These are phyloP conservation scores for Dillenia turbinata DNA, from an alignment of 164 flowering plant species.

Conservation along the genomic window DNA sequence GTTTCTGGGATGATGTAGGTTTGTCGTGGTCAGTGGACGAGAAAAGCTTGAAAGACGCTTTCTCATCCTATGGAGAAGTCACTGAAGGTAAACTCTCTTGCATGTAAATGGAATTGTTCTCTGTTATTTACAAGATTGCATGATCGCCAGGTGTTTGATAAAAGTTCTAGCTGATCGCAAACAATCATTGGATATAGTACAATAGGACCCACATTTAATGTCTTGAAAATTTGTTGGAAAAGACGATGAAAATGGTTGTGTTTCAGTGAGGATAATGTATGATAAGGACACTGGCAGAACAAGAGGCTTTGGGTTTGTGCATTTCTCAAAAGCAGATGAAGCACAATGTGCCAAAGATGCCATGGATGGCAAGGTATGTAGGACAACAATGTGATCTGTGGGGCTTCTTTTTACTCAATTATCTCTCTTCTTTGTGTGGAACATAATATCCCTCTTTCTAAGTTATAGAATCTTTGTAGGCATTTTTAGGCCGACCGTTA, in stretches of 20 bases:
- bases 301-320: constrained; percentile 87
- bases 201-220: not conserved
- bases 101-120: not conserved
- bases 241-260: constrained; percentile 4
- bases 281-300: constrained; percentile 78
- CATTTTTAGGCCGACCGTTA: constrained; percentile 78
- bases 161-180: constrained; percentile 25
- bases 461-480: constrained; percentile 35
- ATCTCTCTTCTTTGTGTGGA: not conserved
- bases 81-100: constrained; percentile 49
- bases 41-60: constrained; percentile 74
- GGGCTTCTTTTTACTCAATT: not conserved
- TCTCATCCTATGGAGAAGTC: constrained; percentile 77
- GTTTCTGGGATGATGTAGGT: constrained; percentile 30
- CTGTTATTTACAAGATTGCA: not conserved
- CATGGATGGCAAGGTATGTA: constrained; percentile 81
- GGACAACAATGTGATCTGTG: not conserved
- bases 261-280: constrained; percentile 68
- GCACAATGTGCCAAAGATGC: constrained; percentile 76
- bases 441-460: too few relatives aligned
- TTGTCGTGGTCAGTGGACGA: constrained; percentile 86
- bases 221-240: not conserved
- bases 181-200: not conserved
- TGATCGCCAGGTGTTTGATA: constrained; percentile 29
- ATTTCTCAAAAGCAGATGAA: constrained; percentile 51